A percentile compares a stretch with the other conserved stretches of the same genome.
Conservation (phyloP, 768 basidiomycete species). For the Boletus patriciae region DNA sequence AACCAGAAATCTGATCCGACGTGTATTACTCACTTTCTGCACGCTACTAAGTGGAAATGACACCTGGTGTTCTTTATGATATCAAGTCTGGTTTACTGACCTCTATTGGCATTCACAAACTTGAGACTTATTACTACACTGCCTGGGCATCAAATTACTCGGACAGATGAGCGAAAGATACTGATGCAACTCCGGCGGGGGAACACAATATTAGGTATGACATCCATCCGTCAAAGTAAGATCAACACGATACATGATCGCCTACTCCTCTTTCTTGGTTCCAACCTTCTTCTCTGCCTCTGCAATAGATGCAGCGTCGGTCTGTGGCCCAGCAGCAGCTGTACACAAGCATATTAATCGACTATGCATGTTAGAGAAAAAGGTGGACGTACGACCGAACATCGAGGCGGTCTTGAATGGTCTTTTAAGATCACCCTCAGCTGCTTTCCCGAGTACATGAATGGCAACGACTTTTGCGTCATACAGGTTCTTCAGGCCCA, state of each 20-base stretch:
- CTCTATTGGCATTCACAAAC: neutral
- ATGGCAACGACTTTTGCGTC: conserved; percentile 85
- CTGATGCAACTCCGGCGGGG: neutral
- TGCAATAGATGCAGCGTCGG: conserved; percentile 82
- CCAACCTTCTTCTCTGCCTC: conserved; percentile 86
- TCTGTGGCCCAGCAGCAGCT: conserved; percentile 69
- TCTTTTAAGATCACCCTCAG: conserved; percentile 84
- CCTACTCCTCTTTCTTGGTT: conserved; percentile 76
- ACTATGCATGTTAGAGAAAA: neutral
- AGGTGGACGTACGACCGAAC: conserved; percentile 58
- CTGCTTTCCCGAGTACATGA: conserved; percentile 73
- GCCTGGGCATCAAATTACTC: conserved; percentile 1
- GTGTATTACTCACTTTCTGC: too few relatives aligned
- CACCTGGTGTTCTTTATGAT: neutral
- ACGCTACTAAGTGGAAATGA: neutral
- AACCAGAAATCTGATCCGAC: too few relatives aligned
- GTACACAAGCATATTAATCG: conserved; percentile 5
- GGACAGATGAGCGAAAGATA: conserved; percentile 16
- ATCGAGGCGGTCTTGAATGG: conserved; percentile 81
- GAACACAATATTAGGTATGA: conserved; percentile 5
- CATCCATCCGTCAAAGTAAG: conserved; percentile 25
- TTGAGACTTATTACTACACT: neutral
- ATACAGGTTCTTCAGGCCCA: conserved; percentile 90
- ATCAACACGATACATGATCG: conserved; percentile 6
- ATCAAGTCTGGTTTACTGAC: neutral